Conservation (phyloP, 1,139 yeast genomes). For the Saccharomyces hybrid region DNA sequence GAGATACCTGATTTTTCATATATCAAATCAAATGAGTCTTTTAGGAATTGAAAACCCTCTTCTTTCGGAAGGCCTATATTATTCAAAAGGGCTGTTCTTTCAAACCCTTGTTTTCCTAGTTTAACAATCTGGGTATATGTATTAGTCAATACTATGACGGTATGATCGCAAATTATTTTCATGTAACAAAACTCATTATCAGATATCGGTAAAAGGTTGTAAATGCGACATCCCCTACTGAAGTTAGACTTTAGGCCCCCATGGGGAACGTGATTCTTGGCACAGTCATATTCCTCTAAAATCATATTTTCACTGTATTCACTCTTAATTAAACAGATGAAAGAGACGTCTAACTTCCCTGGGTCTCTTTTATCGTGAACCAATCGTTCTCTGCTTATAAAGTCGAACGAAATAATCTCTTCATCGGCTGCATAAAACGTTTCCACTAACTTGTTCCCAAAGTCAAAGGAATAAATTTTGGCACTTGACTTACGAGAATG, state of each 20-base stretch:
- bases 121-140: background rate
- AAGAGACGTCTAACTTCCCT: background rate
- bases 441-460: background rate
- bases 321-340: background rate
- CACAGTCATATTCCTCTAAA: background rate
- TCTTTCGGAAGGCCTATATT: background rate
- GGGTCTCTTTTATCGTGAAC: background rate
- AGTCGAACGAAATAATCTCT: background rate
- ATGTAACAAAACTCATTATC: background rate
- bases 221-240: background rate
- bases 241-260: background rate
- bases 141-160: background rate
- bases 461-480: background rate
- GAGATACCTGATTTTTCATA: background rate
- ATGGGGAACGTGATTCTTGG: background rate
- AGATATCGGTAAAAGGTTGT: background rate
- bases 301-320: background rate
- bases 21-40: background rate
- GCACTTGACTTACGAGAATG: background rate
- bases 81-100: background rate
- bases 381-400: background rate
- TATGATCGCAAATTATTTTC: background rate
- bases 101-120: background rate
- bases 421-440: background rate
- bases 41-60: background rate